Evolutionary conservation across 305 asterid genomes (phyloP).

Genomic region (Salvia sclarea): DNA sequence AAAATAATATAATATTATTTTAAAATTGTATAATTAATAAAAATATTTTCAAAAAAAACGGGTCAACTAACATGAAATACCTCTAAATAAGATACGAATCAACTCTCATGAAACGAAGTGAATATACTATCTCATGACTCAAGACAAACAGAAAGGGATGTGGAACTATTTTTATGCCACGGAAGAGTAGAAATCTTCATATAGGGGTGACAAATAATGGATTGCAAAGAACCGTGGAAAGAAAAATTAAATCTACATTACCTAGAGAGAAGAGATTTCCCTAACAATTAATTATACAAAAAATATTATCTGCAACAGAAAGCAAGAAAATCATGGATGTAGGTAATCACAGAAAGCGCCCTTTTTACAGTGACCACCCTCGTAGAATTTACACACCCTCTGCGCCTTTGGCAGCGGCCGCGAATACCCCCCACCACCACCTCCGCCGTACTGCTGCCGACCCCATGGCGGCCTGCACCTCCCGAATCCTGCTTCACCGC

Average conservation of each 20-base stretch:
- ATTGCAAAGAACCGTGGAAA: not conserved
- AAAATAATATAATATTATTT: too few species aligned
- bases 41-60: too few species aligned
- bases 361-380: constrained; percentile 84
- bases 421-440: constrained; percentile 65
- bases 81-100: too few species aligned
- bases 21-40: too few species aligned
- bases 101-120: too few species aligned
- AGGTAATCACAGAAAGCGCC: constrained; percentile 86
- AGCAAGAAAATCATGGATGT: constrained; percentile 53
- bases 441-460: constrained; percentile 62
- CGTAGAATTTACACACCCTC: constrained; percentile 83
- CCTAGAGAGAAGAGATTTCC: constrained; percentile 21
- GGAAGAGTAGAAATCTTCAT: not conserved
- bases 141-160: too few species aligned
- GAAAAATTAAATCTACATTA: not conserved
- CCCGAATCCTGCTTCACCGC: constrained; percentile 48
- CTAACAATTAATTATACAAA: constrained; percentile 20
- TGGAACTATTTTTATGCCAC: too few species aligned
- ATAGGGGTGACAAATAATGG: not conserved
- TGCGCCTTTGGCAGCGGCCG: constrained; percentile 69
- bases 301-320: constrained; percentile 17
- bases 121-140: too few species aligned
- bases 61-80: too few species aligned
- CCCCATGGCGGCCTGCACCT: constrained; percentile 71